Evolutionary conservation across 371 early-diverging fungal species (phyloP).

Genomic region (Hamiltosporidium magnivora): DNA sequence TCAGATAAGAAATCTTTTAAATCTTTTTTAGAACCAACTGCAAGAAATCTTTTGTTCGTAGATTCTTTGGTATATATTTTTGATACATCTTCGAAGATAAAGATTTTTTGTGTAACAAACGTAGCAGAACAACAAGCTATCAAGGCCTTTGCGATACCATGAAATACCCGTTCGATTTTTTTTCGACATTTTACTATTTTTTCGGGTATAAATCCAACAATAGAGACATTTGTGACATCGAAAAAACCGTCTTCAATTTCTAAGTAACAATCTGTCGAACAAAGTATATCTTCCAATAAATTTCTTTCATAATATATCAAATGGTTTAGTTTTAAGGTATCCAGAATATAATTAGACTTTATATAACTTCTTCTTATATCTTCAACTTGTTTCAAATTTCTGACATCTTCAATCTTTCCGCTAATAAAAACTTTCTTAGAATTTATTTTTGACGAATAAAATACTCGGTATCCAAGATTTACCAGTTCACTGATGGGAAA

Average conservation of each 20-base stretch:
- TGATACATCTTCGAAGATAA: too few species aligned
- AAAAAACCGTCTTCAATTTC: slow-evolving; percentile 6
- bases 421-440: slow-evolving; percentile 21
- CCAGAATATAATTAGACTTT: not conserved
- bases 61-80: too few species aligned
- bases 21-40: not conserved
- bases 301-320: slow-evolving; percentile 15
- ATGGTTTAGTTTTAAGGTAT: slow-evolving; percentile 21
- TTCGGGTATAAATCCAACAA: too few species aligned
- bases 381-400: not conserved
- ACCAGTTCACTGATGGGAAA: slow-evolving; percentile 7
- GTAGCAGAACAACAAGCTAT: too few species aligned
- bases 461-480: slow-evolving; percentile 20
- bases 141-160: too few species aligned
- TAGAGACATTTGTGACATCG: not conserved
- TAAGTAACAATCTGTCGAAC: slow-evolving; percentile 23
- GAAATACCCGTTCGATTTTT: too few species aligned
- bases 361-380: not conserved
- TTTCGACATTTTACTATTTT: too few species aligned
- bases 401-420: not conserved
- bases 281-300: slow-evolving; percentile 29
- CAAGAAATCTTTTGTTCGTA: too few species aligned
- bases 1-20: not conserved
- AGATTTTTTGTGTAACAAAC: too few species aligned
- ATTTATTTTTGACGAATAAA: slow-evolving; percentile 32